Percentiles rank a stretch among this genome's conserved stretches.
phyloP scores from a whole-genome alignment of 2,329 filamentous ascomycete species.

The Ophioceras dolichostomum region DNA sequence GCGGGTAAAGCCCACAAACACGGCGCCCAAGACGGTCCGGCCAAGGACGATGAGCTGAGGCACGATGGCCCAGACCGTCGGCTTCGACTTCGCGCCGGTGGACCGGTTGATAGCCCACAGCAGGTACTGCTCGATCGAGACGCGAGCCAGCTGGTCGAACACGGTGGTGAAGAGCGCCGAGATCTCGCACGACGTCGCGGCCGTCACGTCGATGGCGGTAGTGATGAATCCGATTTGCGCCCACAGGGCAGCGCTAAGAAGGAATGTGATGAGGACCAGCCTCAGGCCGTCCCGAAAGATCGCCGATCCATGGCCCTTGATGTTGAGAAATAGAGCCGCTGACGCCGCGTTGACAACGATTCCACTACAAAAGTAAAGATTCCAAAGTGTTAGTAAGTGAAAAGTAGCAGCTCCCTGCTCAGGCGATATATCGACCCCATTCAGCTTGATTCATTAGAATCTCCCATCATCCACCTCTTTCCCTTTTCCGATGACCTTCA shows the following conservation, averaged over 20 bases:
- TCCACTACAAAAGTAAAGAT: constrained; percentile 34
- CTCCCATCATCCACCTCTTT: too few relatives aligned
- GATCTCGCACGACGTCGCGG: constrained; percentile 34
- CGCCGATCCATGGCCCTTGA: constrained; percentile 32
- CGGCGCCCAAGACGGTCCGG: constrained; percentile 38
- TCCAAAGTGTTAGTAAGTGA: constrained; percentile 12
- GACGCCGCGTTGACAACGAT: constrained; percentile 40
- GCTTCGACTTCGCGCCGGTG: constrained; percentile 16
- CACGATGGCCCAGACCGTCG: constrained; percentile 21
- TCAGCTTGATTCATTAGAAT: too few relatives aligned
- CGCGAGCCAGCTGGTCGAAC: constrained; percentile 45
- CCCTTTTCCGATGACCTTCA: not conserved
- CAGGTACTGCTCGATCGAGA: constrained; percentile 40
- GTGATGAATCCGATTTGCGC: constrained; percentile 37
- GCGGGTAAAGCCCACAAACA: constrained; percentile 42
- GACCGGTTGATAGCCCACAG: constrained; percentile 32
- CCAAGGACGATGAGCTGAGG: constrained; percentile 33
- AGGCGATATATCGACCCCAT: too few relatives aligned
- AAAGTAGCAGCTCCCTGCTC: too few relatives aligned
- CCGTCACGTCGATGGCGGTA: constrained; percentile 30
- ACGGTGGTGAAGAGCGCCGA: constrained; percentile 36
- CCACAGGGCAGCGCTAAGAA: constrained; percentile 39
- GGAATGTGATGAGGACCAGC: constrained; percentile 49
- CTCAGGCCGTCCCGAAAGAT: constrained; percentile 46
- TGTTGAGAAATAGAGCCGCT: constrained; percentile 30